phyloP scores from a whole-genome alignment of 495 filamentous ascomycete genomes.

The Penicillium nucicola region DNA sequence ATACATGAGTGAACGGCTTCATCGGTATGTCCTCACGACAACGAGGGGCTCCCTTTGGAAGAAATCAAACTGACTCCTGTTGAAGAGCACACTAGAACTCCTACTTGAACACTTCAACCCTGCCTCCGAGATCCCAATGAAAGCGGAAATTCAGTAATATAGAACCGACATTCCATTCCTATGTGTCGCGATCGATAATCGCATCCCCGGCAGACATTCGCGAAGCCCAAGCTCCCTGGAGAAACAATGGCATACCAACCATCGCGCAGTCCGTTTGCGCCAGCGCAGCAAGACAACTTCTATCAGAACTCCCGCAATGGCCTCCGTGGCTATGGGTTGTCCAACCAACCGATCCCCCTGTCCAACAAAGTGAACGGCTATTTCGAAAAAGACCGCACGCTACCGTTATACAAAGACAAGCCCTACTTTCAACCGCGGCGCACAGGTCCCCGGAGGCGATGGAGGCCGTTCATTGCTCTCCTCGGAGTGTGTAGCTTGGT shows the following conservation, averaged over 20 bases:
- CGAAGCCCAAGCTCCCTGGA: background rate
- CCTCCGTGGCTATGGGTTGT: conserved; percentile 40
- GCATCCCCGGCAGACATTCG: background rate
- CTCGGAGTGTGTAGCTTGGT: conserved; percentile 35
- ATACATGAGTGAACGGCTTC: background rate
- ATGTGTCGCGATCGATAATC: conserved; percentile 5
- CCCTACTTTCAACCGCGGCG: conserved; percentile 61
- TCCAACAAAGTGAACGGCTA: conserved; percentile 47
- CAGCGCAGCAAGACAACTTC: conserved; percentile 66
- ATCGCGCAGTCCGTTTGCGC: conserved; percentile 38
- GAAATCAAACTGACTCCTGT: background rate
- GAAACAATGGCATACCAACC: conserved; percentile 17
- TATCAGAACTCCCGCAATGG: conserved; percentile 44
- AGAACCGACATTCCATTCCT: background rate
- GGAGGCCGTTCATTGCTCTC: conserved; percentile 23
- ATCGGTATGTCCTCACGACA: background rate
- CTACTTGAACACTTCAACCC: too few species aligned
- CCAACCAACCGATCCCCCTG: conserved; percentile 15
- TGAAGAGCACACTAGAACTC: background rate
- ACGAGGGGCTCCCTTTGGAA: background rate
- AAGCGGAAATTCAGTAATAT: background rate
- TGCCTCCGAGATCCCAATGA: background rate
- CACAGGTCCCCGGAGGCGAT: conserved; percentile 33
- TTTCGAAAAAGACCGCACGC: conserved; percentile 54
- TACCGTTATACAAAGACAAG: conserved; percentile 99